Conservation (phyloP, 371 early-diverging fungal species). For the Rhizomucor pusillus region DNA sequence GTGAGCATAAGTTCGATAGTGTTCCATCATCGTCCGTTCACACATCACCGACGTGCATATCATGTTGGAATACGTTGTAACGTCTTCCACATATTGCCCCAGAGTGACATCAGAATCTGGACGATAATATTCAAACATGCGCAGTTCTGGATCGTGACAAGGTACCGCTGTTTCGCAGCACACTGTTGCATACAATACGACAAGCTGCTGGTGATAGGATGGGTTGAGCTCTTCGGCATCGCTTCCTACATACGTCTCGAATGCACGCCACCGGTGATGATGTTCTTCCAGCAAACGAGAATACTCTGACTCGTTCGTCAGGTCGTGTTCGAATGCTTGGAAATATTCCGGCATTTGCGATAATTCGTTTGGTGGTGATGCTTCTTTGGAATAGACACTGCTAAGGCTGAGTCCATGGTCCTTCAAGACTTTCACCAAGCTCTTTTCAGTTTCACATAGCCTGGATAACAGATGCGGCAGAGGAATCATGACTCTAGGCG, state of each 20-base stretch:
- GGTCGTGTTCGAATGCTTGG: not conserved
- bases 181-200: slow-evolving; percentile 71
- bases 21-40: slow-evolving; percentile 70
- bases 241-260: slow-evolving; percentile 58
- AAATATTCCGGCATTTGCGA: not conserved
- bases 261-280: slow-evolving; percentile 48
- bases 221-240: slow-evolving; percentile 62
- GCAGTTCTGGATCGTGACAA: slow-evolving; percentile 78
- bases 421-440: too few species aligned
- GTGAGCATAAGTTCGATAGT: slow-evolving; percentile 87
- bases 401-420: slow-evolving; percentile 41
- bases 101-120: slow-evolving; percentile 79
- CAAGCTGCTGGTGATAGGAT: slow-evolving; percentile 72
- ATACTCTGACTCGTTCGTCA: slow-evolving; percentile 30
- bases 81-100: slow-evolving; percentile 85
- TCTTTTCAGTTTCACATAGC: slow-evolving; percentile 68
- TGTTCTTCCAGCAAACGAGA: slow-evolving; percentile 47
- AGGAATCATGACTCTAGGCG: slow-evolving; percentile 81
- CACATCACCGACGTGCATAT: slow-evolving; percentile 76
- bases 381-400: slow-evolving; percentile 6
- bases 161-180: slow-evolving; percentile 65
- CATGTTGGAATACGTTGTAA: slow-evolving; percentile 67
- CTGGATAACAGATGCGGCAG: slow-evolving; percentile 77
- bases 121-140: slow-evolving; percentile 82
- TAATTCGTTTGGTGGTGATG: not conserved